phyloP scores from a whole-genome alignment of 169 alveolate species.

The Plasmodium falciparum region DNA sequence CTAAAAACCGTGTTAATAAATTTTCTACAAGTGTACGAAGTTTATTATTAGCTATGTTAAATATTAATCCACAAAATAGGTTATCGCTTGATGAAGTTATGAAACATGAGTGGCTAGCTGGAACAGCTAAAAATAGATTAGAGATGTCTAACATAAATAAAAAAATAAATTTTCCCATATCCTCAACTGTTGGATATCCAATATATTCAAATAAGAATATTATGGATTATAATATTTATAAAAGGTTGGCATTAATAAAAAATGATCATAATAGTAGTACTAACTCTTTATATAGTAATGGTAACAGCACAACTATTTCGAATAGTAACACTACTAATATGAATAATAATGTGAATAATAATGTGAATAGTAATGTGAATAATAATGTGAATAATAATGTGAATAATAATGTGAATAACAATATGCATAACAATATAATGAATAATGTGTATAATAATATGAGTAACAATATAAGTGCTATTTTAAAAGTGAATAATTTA shows the following conservation, averaged over 20 bases:
- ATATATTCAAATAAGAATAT: conserved; percentile 24
- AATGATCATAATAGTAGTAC: conserved; percentile 9
- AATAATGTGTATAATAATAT: neutral
- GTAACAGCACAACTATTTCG: neutral
- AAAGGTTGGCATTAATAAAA: conserved; percentile 20
- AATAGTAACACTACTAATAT: neutral
- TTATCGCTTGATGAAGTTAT: conserved; percentile 79
- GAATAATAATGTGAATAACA: neutral
- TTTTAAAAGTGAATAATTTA: too few relatives aligned
- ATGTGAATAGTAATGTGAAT: neutral
- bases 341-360: neutral
- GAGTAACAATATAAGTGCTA: too few relatives aligned
- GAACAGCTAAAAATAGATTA: conserved; percentile 42
- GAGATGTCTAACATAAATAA: conserved; percentile 59
- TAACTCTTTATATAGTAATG: neutral
- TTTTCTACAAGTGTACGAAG: conserved; percentile 41
- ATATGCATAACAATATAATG: too few relatives aligned
- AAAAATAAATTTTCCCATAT: conserved; percentile 64
- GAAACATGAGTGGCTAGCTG: conserved; percentile 82
- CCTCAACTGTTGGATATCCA: conserved; percentile 68
- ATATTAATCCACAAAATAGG: conserved; percentile 78
- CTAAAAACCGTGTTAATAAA: conserved; percentile 59
- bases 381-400: neutral
- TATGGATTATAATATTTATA: conserved; percentile 34
- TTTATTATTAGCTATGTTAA: conserved; percentile 79